Evolutionary conservation across 2,329 filamentous ascomycete species (phyloP).

Genomic region (Corinectria fuckeliana): DNA sequence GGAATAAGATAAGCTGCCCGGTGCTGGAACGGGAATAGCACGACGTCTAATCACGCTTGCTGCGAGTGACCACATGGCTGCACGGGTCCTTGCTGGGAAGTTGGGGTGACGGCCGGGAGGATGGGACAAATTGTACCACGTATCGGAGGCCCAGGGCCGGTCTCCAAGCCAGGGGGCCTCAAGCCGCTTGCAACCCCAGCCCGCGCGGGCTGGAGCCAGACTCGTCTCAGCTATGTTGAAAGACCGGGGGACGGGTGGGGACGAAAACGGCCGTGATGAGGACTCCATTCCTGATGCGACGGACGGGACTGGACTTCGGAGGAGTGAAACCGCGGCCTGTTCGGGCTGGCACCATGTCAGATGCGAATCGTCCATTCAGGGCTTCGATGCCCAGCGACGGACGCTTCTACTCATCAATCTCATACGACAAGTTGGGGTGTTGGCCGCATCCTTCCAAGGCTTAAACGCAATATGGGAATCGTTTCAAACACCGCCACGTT

Average conservation of each 20-base stretch:
- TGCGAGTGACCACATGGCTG: conserved; percentile 23
- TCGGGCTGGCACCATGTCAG: conserved; percentile 20
- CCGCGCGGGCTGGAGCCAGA: conserved; percentile 10
- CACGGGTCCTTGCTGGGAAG: conserved; percentile 28
- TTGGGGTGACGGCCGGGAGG: conserved; percentile 9
- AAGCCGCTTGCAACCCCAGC: neutral
- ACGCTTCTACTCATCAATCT: too few species aligned
- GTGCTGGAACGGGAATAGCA: neutral
- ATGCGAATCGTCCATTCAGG: neutral
- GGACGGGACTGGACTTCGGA: neutral
- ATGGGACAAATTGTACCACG: conserved; percentile 31
- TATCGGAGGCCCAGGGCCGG: conserved; percentile 24
- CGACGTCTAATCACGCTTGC: neutral
- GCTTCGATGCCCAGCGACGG: too few species aligned
- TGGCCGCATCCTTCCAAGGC: neutral
- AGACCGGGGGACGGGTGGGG: neutral
- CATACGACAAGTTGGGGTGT: neutral
- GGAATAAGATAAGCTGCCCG: neutral
- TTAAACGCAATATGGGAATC: neutral
- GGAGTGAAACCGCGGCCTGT: conserved; percentile 25
- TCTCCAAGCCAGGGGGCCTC: conserved; percentile 19
- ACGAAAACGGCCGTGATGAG: neutral
- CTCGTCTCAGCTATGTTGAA: conserved; percentile 24
- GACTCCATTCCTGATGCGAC: conserved; percentile 8
- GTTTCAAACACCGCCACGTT: neutral